Evolutionary conservation across 202 grass and related monocot species (phyloP).

Genomic region (Zizania palustris): DNA sequence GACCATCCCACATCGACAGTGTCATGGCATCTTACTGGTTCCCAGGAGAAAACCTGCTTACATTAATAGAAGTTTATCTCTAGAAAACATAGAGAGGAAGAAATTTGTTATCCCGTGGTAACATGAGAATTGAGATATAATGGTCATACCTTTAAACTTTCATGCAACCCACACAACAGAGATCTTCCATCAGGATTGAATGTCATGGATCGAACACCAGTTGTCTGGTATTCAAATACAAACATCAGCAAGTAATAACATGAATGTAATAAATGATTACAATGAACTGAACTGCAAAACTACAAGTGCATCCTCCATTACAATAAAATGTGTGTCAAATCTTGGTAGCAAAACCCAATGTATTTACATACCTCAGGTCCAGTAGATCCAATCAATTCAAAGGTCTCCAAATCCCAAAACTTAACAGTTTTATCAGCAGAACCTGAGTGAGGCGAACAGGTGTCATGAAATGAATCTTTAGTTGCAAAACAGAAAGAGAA

Average conservation of each 20-base stretch:
- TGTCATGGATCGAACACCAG: slow-evolving; percentile 93
- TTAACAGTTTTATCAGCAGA: slow-evolving; percentile 97
- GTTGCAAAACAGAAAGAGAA: not conserved
- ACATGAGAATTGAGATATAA: slow-evolving; percentile 22
- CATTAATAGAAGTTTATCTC: slow-evolving; percentile 37
- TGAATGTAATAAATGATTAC: slow-evolving; percentile 22
- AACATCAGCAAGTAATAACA: slow-evolving; percentile 41
- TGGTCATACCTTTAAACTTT: slow-evolving; percentile 79
- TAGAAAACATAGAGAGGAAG: slow-evolving; percentile 24
- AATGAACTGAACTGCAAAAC: not conserved
- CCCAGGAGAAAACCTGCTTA: slow-evolving; percentile 92
- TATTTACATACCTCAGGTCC: slow-evolving; percentile 81
- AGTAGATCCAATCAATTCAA: slow-evolving; percentile 94
- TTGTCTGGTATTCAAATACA: slow-evolving; percentile 63
- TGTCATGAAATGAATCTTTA: slow-evolving; percentile 31
- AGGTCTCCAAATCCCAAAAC: slow-evolving; percentile 99
- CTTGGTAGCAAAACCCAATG: slow-evolving; percentile 22
- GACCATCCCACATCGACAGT: slow-evolving; percentile 99
- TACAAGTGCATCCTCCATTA: not conserved
- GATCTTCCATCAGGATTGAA: slow-evolving; percentile 98
- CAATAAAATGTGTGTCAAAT: not conserved
- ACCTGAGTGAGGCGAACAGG: slow-evolving; percentile 58
- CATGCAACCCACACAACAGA: slow-evolving; percentile 90
- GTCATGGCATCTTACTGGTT: slow-evolving; percentile 94
- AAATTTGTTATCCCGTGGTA: not conserved